phyloP scores from a whole-genome alignment of 2,329 filamentous ascomycete genomes.

The Aspergillus puulaauensis region DNA sequence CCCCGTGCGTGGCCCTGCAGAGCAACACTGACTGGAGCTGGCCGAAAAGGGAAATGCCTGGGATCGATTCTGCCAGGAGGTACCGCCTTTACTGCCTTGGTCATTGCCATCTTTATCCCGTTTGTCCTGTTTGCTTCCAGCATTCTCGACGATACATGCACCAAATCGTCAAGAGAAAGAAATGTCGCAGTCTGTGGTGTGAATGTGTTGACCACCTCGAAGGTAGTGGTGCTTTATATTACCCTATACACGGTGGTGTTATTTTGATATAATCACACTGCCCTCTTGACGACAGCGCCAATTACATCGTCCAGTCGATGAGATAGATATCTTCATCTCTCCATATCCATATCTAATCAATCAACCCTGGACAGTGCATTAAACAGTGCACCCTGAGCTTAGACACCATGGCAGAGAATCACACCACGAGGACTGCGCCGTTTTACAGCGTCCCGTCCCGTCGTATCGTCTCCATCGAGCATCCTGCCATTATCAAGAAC shows the following conservation, averaged over 20 bases:
- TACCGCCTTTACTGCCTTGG: not conserved
- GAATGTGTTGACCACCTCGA: not conserved
- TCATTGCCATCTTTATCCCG: not conserved
- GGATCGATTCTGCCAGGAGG: not conserved
- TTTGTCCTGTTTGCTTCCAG: not conserved
- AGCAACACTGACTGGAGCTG: not conserved
- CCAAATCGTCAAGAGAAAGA: not conserved
- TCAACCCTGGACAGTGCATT: not conserved
- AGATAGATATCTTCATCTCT: no score
- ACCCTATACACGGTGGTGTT: no score
- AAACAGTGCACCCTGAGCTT: not conserved
- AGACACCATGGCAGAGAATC: conserved; percentile 23
- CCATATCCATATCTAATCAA: not conserved
- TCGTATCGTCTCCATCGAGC: conserved; percentile 62
- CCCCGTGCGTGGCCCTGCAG: not conserved
- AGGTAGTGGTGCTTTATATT: no score
- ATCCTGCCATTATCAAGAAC: conserved; percentile 66
- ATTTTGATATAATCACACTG: no score
- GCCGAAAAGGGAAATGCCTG: not conserved
- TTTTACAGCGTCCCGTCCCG: conserved; percentile 53
- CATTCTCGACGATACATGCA: not conserved
- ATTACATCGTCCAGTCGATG: no score
- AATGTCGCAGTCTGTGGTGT: not conserved
- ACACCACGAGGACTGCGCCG: conserved; percentile 38
- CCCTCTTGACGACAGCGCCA: no score